Percentiles rank a stretch among this genome's conserved stretches.
Evolutionary conservation across 1,284 basidiomycete species (phyloP).

Genomic region (Naganishia liquefaciens): DNA sequence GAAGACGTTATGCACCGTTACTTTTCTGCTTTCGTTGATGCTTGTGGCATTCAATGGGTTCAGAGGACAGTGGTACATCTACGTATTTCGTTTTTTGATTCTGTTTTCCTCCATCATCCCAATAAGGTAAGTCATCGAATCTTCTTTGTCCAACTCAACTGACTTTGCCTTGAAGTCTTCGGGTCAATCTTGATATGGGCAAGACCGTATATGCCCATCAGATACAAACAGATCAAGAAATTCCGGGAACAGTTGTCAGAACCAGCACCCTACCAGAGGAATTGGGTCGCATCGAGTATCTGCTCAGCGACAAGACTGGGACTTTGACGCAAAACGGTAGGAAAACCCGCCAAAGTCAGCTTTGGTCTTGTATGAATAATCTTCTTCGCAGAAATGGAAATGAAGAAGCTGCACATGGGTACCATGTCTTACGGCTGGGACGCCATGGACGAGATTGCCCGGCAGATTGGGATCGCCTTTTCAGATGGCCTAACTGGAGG

Average conservation of each 20-base stretch:
- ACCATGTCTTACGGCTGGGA: constrained; percentile 96
- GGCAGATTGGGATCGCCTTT: constrained; percentile 80
- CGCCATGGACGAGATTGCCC: constrained; percentile 95
- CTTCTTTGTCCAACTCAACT: not conserved
- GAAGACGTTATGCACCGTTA: constrained; percentile 90
- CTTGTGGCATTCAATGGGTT: constrained; percentile 97
- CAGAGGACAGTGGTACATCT: constrained; percentile 92
- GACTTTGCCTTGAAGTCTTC: constrained; percentile 63
- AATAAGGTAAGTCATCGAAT: constrained; percentile 71
- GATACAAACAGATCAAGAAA: constrained; percentile 90
- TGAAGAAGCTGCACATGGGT: constrained; percentile 98
- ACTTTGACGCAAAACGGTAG: constrained; percentile 94
- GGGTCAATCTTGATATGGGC: constrained; percentile 99
- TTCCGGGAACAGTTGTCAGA: constrained; percentile 91
- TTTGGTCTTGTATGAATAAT: not conserved
- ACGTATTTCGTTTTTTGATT: constrained; percentile 94
- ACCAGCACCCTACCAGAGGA: constrained; percentile 97
- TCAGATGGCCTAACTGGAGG: constrained; percentile 56
- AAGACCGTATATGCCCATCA: constrained; percentile 97
- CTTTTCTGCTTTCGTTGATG: constrained; percentile 84
- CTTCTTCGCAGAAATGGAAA: constrained; percentile 83
- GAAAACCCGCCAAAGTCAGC: constrained; percentile 37
- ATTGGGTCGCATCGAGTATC: constrained; percentile 91
- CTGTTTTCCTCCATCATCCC: constrained; percentile 98
- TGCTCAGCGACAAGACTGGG: constrained; percentile 96